Evolutionary conservation across 1,284 basidiomycete genomes (phyloP), one percentile per base, ranked within the genome.

Genomic region (Phellopilus nigrolimitatus): DNA sequence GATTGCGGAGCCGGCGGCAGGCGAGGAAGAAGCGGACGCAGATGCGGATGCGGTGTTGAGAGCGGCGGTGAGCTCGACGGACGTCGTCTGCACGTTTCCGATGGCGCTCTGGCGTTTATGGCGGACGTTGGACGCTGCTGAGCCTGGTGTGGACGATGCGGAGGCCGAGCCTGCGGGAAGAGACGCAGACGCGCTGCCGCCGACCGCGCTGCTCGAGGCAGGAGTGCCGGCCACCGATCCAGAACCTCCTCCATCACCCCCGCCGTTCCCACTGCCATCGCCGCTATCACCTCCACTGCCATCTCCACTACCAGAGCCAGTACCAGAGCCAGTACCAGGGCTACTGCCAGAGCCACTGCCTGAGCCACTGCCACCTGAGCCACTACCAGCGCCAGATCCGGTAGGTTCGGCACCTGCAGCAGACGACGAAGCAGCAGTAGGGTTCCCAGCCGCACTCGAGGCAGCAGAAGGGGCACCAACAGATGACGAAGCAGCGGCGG

Each of bases 21-120:
- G 15, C n/a, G 44, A 17, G 25, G n/a, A 28, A 12, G 44, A 12
- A 15, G 27, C 4, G 10, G 21, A 5, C 21, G 25, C 22, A 8
- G 44, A n/a, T 17, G 44, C 4, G n/a, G 34, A 40, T 6, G 22
- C 36, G 13, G 44, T 34, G n/a, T 17, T 9, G 6, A 8, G 17
- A 9, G 37, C 15, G 10, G 27, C 36, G 17, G 52, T 33, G 12
- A 39, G 19, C 9, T 43, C 33, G 10, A 51, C 40, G 3, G 36
- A 27, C 4, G 54, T 51, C 8, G 48, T 25, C 24, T 43, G 42
- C 12, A 55, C 42, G 43, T 55, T 30, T 9, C 38, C 41, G 17
- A 54, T 48, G 19, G 52, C 52, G 34, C 42, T 37, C 40, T 53
- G 51, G 13, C 51, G 46, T n/a, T 39, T 44, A 24, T 21, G 22